A percentile compares a stretch with the other conserved stretches of the same genome.
These are phyloP conservation scores for Sclerotinia sclerotiorum DNA, from an alignment of 2,329 filamentous ascomycete genomes.

Conservation along the genomic window DNA sequence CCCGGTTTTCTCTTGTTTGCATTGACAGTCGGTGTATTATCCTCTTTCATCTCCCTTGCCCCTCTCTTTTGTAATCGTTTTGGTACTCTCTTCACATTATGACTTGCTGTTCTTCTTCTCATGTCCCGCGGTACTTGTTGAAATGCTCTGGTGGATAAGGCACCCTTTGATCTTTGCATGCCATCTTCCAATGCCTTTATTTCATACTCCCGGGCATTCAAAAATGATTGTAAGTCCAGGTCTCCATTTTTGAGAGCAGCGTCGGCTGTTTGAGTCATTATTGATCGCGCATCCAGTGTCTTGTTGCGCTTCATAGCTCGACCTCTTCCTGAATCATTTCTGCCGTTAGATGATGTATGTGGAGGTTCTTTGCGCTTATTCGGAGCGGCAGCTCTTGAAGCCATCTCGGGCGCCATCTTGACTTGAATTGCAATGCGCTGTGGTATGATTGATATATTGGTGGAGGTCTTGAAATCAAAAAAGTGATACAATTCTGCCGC, in stretches of 20 bases:
- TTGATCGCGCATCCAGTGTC: constrained; percentile 46
- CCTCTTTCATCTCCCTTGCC: constrained; percentile 73
- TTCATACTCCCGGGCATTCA: constrained; percentile 84
- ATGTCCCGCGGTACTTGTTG: constrained; percentile 85
- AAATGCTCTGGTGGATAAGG: constrained; percentile 71
- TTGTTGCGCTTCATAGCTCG: constrained; percentile 44
- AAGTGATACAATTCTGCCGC: constrained; percentile 15
- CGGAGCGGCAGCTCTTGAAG: constrained; percentile 26
- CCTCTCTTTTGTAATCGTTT: constrained; percentile 71
- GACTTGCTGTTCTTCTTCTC: constrained; percentile 85
- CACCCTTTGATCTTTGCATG: constrained; percentile 70
- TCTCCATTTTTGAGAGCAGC: constrained; percentile 63
- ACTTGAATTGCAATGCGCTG: not conserved
- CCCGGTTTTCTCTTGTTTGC: constrained; percentile 60
- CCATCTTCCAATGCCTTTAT: constrained; percentile 81
- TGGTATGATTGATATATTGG: not conserved
- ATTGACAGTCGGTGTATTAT: constrained; percentile 84
- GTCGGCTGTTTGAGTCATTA: constrained; percentile 47
- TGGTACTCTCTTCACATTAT: constrained; percentile 90
- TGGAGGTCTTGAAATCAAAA: not conserved
- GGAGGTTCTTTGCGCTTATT: constrained; percentile 38
- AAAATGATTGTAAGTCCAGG: constrained; percentile 80
- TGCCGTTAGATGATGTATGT: constrained; percentile 26
- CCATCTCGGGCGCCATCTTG: constrained; percentile 27
- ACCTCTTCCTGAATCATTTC: constrained; percentile 26